Percentiles rank a stretch among this genome's conserved stretches.
Conservation (phyloP, 129 eudicot genomes). For the Daucus carota region DH1_v3.0 NC_030388.2:27052001-27052500, state of each 20-base stretch:
- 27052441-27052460: conserved; percentile 5
- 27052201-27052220: conserved; percentile 13
- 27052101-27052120: not conserved
- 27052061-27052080: not conserved
- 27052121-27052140: not conserved
- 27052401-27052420: conserved; percentile 4
- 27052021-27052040: not conserved
- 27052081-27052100: not conserved
- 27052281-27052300: not conserved
- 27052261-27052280: not conserved
- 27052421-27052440: not conserved
- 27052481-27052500: not conserved
- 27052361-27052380: not conserved
- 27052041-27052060: conserved; percentile 4
- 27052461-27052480: conserved; percentile 9
- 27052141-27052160: not conserved
- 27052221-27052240: conserved; percentile 7
- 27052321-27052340: not conserved
- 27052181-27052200: not conserved
- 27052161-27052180: not conserved
- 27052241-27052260: conserved; percentile 9
- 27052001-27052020: not conserved
- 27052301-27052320: not conserved
- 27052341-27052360: not conserved
- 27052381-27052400: not conserved